Percentiles rank a stretch among this genome's conserved stretches.
Conservation (phyloP, 768 basidiomycete genomes). For the Butyriboletus loyo region DNA sequence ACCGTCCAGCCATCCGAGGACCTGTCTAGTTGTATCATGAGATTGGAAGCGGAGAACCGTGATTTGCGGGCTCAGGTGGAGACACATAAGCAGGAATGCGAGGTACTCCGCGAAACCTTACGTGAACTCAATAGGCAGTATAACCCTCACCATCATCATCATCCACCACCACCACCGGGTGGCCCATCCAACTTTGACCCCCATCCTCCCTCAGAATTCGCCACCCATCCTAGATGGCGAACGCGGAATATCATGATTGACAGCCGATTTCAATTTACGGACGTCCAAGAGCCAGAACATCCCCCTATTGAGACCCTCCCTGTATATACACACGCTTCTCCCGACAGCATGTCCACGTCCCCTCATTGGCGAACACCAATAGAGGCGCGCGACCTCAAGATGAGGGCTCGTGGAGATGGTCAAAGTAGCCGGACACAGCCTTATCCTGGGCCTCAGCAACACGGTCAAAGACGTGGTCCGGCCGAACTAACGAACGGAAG, state of each 20-base stretch:
- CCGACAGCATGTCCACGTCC: neutral
- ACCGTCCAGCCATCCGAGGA: conserved; percentile 1
- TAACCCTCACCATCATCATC: neutral
- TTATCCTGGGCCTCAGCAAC: neutral
- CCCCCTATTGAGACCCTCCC: conserved; percentile 19
- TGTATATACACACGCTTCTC: conserved; percentile 5
- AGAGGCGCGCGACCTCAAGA: conserved; percentile 5
- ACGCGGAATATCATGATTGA: neutral
- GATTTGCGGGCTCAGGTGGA: conserved; percentile 10
- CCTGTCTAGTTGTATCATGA: conserved; percentile 11
- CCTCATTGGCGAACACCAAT: conserved; percentile 7
- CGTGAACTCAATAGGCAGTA: conserved; percentile 14
- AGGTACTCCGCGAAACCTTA: conserved; percentile 4
- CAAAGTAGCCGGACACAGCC: neutral
- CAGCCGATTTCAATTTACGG: neutral
- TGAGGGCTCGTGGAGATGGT: neutral
- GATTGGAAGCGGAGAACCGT: conserved; percentile 17
- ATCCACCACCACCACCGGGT: neutral
- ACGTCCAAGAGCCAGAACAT: conserved; percentile 3
- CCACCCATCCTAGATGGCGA: conserved; percentile 21
- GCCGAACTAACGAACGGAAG: conserved; percentile 1
- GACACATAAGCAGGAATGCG: conserved; percentile 4
- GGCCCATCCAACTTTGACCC: neutral
- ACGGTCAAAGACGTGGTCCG: conserved; percentile 4
- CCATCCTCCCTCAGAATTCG: neutral